A percentile compares a stretch with the other conserved stretches of the same genome.
Evolutionary conservation across 2,329 filamentous ascomycete genomes (phyloP).

Genomic region (Rasamsonia emersonii): DNA sequence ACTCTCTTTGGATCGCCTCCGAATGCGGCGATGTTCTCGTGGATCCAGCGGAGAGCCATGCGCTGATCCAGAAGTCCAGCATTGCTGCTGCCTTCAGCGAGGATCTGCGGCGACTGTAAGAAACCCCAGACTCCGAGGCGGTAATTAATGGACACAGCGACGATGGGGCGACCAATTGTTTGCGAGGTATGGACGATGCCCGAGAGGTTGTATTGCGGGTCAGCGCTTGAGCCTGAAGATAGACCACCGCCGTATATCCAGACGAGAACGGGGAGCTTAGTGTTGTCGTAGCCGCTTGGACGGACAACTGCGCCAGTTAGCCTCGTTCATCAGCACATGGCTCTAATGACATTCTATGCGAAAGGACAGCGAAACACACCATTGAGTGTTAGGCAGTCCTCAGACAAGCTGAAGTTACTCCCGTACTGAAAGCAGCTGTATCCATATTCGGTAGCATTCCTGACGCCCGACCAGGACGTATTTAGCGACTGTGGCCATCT

Average conservation of each 20-base stretch:
- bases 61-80: conserved; percentile 65
- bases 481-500: conserved; percentile 57
- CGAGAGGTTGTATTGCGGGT: conserved; percentile 26
- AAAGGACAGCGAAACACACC: too few relatives aligned
- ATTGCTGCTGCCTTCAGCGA: too few relatives aligned
- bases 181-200: conserved; percentile 35
- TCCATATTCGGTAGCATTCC: conserved; percentile 51
- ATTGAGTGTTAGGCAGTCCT: conserved; percentile 58
- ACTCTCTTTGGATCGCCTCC: conserved; percentile 72
- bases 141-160: conserved; percentile 43
- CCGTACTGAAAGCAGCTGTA: conserved; percentile 64
- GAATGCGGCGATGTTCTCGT: conserved; percentile 67
- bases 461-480: conserved; percentile 46
- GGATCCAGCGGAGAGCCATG: conserved; percentile 64
- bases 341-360: too few relatives aligned
- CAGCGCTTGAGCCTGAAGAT: conserved; percentile 23
- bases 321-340: too few relatives aligned
- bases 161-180: conserved; percentile 28
- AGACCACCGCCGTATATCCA: conserved; percentile 43
- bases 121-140: conserved; percentile 34
- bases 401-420: conserved; percentile 44
- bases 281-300: conserved; percentile 46
- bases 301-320: too few relatives aligned
- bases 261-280: conserved; percentile 24
- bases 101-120: too few relatives aligned